Evolutionary conservation across 2,329 filamentous ascomycete genomes (phyloP), one percentile per base, ranked within the genome.

Genomic region (Arachnopeziza araneosa): DNA sequence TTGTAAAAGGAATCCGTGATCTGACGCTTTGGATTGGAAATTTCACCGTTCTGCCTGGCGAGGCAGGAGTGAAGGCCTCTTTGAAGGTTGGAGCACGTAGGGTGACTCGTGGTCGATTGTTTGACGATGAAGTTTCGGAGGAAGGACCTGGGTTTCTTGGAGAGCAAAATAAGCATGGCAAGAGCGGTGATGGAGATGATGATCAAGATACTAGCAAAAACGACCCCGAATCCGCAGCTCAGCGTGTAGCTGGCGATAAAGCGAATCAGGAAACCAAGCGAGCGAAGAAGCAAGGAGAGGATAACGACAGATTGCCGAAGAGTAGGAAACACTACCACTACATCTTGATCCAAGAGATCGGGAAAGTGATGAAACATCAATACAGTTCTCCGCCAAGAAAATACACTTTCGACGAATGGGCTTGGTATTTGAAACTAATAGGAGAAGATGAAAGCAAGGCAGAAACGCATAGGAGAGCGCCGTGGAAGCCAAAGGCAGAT

Each of bases 391-490:
- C 83, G 1, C 78, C 81, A 0, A 86, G 85, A 58, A 81, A 80
- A 57, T 97, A 96, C 71, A 80, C 78, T 0, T 97, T 92, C 64
- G 85, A 92, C 66, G 88, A 96, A 71, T 96, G 92, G 93, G 88
- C 89, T 0, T 90, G 90, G 77, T 95, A 91, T 67, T 86, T 93
- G 8, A 83, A 84, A 23, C 79, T 96, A 32, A 89, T 96, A n/a
- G 84, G 84, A 53, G 83, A 86, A 68, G 83, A 86, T 69, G 83
- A 87, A 68, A 75, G 74, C 58, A 76, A 76, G 64, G 74, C 80
- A 1, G 72, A 75, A 6, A 80, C 74, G 21, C 84, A 87, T 67
- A 71, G 77, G n/a, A 77, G 75, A 24, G 61, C 69, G 12, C 23
- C 54, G 14, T 59, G 50, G 32, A 67, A 60, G 5, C 59, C 63